Evolutionary conservation across 768 basidiomycete genomes (phyloP), one percentile per base, ranked within the genome.

Genomic region (Glaciozyma martinii): DNA sequence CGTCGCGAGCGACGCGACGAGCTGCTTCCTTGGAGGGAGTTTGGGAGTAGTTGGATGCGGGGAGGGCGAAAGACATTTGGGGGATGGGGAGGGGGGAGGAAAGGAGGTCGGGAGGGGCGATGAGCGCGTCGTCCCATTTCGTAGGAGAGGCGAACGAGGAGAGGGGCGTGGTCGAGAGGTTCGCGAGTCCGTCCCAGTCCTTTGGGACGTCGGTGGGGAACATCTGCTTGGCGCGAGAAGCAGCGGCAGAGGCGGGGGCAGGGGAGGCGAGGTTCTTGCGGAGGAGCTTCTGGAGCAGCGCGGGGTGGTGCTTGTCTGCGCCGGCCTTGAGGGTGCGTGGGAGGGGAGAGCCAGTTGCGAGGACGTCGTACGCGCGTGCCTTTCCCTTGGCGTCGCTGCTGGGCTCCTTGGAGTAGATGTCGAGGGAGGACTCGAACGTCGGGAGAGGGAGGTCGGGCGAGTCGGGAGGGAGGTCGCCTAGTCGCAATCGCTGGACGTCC

Each of bases 11-110:
- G 59, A 90, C 88, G 19, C 86, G 80, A 16, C 81, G 79, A 1
- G 86, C 87, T 5, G 88, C 89, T 65, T 85, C 83, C 72, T 82
- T 85, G 37, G 80, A 81, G 0, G 90, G 90, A 4, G 89, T 89
- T 55, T 83, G 81, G 1, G 83, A 81, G 16, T 82, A 77, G 49
- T 80, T 83, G n/a, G 81, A 77, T 6, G 82, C 83, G 1, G 83
- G 82, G 0, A 30, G 43, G 25, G 53, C 19, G 49, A 53, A 52
- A 15, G 29, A 18, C 56, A 46, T 18, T 46, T 32, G 10, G 57
- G 54, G 40, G 29, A 29, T 49, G 52, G 59, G 61, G 52, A 81
- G 76, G n/a, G 49, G 49, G 1, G 49, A 25, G n/a, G 25, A 50
- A 25, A 50, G 49, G 13, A 40, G 37, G 37, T 40, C 37, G 37